Percentiles rank a stretch among this genome's conserved stretches.
Evolutionary conservation across 2,329 filamentous ascomycete species (phyloP).

Genomic region (Biscogniauxia marginata): DNA sequence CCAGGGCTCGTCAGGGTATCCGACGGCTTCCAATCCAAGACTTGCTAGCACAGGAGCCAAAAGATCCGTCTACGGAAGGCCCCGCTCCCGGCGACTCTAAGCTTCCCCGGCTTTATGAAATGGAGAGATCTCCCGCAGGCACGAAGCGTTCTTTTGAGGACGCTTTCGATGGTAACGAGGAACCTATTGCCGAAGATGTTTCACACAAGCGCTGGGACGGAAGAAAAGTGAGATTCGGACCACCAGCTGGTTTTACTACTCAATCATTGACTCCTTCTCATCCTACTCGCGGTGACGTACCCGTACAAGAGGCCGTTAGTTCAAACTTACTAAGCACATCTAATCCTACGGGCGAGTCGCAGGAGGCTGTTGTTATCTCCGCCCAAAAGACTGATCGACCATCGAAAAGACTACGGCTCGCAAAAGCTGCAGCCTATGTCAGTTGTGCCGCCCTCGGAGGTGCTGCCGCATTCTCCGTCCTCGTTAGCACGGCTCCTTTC

Average conservation of each 20-base stretch:
- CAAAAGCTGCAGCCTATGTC: conserved; percentile 28
- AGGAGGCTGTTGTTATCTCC: neutral
- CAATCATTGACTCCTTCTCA: neutral
- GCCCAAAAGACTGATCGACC: conserved; percentile 16
- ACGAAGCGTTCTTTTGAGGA: conserved; percentile 28
- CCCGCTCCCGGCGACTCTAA: neutral
- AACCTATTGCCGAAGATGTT: no score
- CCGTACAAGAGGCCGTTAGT: neutral
- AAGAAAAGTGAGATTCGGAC: neutral
- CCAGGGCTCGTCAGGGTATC: conserved; percentile 5
- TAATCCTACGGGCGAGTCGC: neutral
- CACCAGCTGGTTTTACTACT: neutral
- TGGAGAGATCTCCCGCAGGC: neutral
- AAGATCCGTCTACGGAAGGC: neutral
- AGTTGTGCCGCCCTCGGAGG: conserved; percentile 27
- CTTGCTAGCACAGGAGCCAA: conserved; percentile 28
- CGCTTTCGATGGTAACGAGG: conserved; percentile 15
- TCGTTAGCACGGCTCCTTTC: conserved; percentile 29
- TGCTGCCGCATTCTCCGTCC: conserved; percentile 29
- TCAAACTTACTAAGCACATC: neutral
- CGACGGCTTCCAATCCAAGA: conserved; percentile 29
- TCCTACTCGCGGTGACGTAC: neutral
- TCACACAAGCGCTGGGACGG: no score
- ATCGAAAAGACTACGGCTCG: conserved; percentile 31
- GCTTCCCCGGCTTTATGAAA: neutral